Evolutionary conservation across 805 yeast species (phyloP), one percentile per base, ranked within the genome.

Genomic region (Wickerhamiella musiphila): DNA sequence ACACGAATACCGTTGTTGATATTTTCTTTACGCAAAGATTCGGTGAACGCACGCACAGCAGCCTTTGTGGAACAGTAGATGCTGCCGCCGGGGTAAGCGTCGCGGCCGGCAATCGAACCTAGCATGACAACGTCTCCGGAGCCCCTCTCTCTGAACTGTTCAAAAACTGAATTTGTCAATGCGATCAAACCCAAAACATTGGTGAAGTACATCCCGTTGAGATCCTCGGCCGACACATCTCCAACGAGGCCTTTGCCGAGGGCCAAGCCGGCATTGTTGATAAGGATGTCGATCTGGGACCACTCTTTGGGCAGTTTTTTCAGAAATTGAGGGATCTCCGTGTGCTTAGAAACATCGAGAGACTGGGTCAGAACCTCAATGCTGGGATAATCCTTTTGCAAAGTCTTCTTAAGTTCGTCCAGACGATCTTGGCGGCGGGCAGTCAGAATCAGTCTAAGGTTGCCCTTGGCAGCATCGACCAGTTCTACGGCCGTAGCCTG

Each of bases 401-500:
- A 60, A 28, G 64, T 64, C 20, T 47, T 45, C 38, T 71, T 60
- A 34, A 74, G 52, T 10, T 54, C 59, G 17, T 65, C 56, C 31
- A 79, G 54, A 38, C 69, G 69, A 5, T 73, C 79, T 23, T 63
- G 41, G 57, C 93, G 72, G 56, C 94, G 70, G 3, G 94, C 93
- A 3, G 83, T 65, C 16, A 82, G 61, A 39, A 82, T 62, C 44
- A 82, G 63, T 46, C 76, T 73, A 44, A 77, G 51, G 9, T 73
- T 52, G 20, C 93, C 93, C 29, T 68, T 60, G 15, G 86, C 63
- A 11, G 82, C 79, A 15, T 61, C 71, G 26, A 94, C 90, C 43
- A 81, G 72, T 51, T 84, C 93, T 29, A 65, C 55, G 11, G 95
- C 96, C 8, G 94, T 83, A 33, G 93, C 90, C 43, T 70, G 71